Evolutionary conservation across 257 asterid species (phyloP).

Genomic region (Solanum verrucosum): DNA sequence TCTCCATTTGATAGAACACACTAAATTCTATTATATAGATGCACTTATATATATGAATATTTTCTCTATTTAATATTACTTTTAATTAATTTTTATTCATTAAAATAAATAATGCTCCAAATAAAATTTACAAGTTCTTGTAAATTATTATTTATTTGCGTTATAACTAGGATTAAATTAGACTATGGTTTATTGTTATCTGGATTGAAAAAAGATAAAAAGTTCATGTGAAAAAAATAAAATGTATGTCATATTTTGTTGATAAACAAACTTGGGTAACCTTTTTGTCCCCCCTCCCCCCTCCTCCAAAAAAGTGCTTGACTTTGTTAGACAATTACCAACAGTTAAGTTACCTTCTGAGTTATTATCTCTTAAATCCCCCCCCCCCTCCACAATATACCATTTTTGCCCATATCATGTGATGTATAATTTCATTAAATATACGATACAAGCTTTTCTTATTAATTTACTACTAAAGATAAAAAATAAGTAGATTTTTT

Average conservation of each 20-base stretch:
- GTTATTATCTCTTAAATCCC: too few species aligned
- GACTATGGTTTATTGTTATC: not conserved
- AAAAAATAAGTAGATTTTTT: too few species aligned
- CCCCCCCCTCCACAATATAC: too few species aligned
- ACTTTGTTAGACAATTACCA: too few species aligned
- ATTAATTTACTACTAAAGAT: too few species aligned
- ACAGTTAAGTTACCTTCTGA: too few species aligned
- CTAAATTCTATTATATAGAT: not conserved
- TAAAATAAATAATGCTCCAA: not conserved
- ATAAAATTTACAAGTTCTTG: not conserved
- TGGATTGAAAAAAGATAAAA: not conserved
- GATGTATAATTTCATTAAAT: too few species aligned
- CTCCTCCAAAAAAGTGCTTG: too few species aligned
- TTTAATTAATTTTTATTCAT: not conserved
- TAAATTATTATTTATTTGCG: not conserved
- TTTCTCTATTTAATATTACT: not conserved
- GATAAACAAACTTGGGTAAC: not conserved
- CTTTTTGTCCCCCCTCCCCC: too few species aligned
- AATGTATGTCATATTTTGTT: not conserved
- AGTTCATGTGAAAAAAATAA: not conserved
- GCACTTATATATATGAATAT: not conserved
- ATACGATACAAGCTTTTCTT: too few species aligned
- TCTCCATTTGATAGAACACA: not conserved
- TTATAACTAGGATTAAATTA: not conserved
- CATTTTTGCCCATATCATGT: too few species aligned